Conservation (phyloP, 176 grass and related monocot genomes). For the Poa pratensis region DNA sequence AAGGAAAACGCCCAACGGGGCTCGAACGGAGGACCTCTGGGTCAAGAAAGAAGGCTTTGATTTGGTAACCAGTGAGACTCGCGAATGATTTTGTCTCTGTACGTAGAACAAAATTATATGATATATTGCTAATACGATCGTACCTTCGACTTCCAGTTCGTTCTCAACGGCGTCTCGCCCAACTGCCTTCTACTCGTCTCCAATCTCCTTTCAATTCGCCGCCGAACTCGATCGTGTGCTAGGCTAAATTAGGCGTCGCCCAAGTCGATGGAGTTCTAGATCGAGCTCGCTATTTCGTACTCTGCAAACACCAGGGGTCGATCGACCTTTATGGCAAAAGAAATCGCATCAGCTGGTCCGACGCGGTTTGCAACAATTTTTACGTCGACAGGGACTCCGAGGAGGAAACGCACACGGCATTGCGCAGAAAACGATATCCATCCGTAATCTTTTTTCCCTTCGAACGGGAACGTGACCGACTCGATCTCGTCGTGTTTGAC, state of each 20-base stretch:
- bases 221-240: not conserved
- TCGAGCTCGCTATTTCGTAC: not conserved
- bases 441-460: too few relatives aligned
- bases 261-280: not conserved
- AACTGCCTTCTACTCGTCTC: not conserved
- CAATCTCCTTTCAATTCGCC: not conserved
- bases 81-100: too few relatives aligned
- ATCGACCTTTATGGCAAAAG: not conserved
- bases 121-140: not conserved
- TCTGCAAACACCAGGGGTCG: not conserved
- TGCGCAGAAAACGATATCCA: too few relatives aligned
- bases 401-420: too few relatives aligned
- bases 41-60: too few relatives aligned
- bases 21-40: too few relatives aligned
- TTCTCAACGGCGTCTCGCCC: not conserved
- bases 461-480: too few relatives aligned
- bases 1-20: too few relatives aligned
- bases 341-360: not conserved
- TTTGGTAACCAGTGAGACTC: not conserved
- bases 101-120: not conserved
- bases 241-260: not conserved
- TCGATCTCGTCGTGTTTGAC: too few relatives aligned
- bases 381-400: not conserved
- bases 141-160: not conserved
- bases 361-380: not conserved